Conservation (phyloP, 176 grass and related monocot genomes). For the Elaeis guineensis region DNA sequence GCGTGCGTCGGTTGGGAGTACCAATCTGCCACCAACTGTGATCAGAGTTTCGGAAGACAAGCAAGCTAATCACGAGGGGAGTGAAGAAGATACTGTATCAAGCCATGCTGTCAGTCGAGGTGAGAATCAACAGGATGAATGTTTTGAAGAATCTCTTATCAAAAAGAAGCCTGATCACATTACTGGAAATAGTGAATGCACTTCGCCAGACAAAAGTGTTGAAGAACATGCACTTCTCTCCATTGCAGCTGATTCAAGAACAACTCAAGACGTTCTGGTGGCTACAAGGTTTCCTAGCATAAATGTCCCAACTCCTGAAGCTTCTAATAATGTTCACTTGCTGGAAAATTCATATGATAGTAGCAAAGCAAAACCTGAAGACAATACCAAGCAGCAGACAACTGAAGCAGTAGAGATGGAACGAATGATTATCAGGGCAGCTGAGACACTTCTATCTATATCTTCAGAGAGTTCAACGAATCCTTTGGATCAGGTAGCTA, state of each 20-base stretch:
- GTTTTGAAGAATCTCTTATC: slow-evolving; percentile 13
- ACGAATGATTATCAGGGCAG: slow-evolving; percentile 26
- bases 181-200: slow-evolving; percentile 10
- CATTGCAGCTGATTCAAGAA: neutral
- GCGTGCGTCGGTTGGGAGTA: slow-evolving; percentile 39
- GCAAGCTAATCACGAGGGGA: slow-evolving; percentile 17
- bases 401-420: slow-evolving; percentile 17
- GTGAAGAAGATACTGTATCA: slow-evolving; percentile 39
- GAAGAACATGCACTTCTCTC: neutral
- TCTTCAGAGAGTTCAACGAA: slow-evolving; percentile 26
- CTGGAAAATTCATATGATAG: neutral
- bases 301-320: slow-evolving; percentile 11
- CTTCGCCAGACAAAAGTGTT: neutral
- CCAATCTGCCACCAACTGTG: slow-evolving; percentile 27
- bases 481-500: slow-evolving; percentile 2
- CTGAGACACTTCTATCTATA: slow-evolving; percentile 67
- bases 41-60: slow-evolving; percentile 14
- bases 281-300: neutral
- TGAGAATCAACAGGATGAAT: slow-evolving; percentile 7
- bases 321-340: slow-evolving; percentile 6
- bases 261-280: neutral
- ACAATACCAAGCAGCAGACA: slow-evolving; percentile 20
- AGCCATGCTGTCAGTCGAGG: slow-evolving; percentile 20
- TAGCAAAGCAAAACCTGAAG: slow-evolving; percentile 5
- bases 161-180: slow-evolving; percentile 4